phyloP scores from a whole-genome alignment of 768 basidiomycete genomes.

The Tephrocybe sp. region DNA sequence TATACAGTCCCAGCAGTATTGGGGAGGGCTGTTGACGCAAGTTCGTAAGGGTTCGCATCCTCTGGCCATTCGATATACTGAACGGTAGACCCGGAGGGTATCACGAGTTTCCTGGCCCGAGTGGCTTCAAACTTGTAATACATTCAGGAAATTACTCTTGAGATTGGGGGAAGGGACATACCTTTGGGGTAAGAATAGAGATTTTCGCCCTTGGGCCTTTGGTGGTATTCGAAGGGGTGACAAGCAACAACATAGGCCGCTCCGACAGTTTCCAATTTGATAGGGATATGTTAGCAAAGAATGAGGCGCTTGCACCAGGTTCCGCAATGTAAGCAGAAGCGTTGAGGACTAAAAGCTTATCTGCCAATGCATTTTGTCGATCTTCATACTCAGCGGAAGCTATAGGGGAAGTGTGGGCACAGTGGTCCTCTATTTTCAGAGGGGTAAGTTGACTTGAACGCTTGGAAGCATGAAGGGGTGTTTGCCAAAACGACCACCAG shows the following conservation, averaged over 20 bases:
- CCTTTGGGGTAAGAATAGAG: constrained; percentile 65
- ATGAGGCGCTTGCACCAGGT: constrained; percentile 68
- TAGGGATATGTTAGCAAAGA: constrained; percentile 68
- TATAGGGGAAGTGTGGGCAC: constrained; percentile 49
- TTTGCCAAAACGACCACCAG: neutral
- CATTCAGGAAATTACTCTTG: no score
- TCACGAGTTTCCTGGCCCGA: constrained; percentile 57
- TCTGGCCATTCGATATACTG: constrained; percentile 63
- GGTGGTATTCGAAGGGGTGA: constrained; percentile 41
- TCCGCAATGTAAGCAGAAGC: constrained; percentile 76
- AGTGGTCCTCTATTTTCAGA: constrained; percentile 35
- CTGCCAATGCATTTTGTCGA: constrained; percentile 56
- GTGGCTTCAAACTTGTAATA: constrained; percentile 59
- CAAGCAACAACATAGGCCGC: constrained; percentile 69
- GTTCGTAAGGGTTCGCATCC: constrained; percentile 61
- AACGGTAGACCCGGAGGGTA: constrained; percentile 43
- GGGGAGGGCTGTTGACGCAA: constrained; percentile 32
- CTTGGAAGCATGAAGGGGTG: neutral
- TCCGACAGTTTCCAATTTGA: constrained; percentile 72
- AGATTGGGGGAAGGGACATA: constrained; percentile 6
- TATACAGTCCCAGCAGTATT: constrained; percentile 38
- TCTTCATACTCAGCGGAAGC: constrained; percentile 38
- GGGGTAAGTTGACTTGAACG: neutral
- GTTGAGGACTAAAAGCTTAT: constrained; percentile 43
- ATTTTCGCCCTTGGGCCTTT: constrained; percentile 39